These are phyloP conservation scores for Schrenkiella parvula DNA, from an alignment of 345 rosid species.

Conservation along the genomic window DNA sequence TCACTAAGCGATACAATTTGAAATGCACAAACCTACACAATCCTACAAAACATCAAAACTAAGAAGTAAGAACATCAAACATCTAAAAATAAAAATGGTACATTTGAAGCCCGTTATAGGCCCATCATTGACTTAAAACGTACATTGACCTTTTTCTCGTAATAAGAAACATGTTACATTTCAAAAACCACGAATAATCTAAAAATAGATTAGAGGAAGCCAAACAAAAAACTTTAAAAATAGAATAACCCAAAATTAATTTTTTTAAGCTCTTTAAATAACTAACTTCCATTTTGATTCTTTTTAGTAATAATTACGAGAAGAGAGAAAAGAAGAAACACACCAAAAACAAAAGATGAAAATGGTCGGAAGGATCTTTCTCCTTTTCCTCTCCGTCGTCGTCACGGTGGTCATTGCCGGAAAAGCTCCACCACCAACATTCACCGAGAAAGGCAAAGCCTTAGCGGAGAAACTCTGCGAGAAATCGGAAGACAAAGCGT, in stretches of 20 bases:
- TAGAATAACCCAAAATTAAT: slow-evolving; percentile 25
- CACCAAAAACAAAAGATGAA: not conserved
- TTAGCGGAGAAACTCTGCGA: slow-evolving; percentile 39
- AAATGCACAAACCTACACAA: too few species aligned
- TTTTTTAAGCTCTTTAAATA: slow-evolving; percentile 12
- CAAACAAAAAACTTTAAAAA: not conserved
- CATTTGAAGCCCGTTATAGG: not conserved
- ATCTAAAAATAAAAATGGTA: not conserved
- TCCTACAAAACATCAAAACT: not conserved
- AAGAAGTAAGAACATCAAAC: not conserved
- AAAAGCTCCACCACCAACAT: slow-evolving; percentile 30
- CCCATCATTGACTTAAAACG: not conserved
- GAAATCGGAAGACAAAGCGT: slow-evolving; percentile 32
- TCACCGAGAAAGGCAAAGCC: slow-evolving; percentile 33
- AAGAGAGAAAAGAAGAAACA: slow-evolving; percentile 4
- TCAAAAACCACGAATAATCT: slow-evolving; percentile 1
- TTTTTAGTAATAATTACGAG: slow-evolving; percentile 4
- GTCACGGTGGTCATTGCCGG: slow-evolving; percentile 27
- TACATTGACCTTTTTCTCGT: slow-evolving; percentile 19
- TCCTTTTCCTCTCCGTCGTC: slow-evolving; percentile 20
- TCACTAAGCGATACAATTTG: too few species aligned
- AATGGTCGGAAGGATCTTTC: slow-evolving; percentile 28
- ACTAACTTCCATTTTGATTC: not conserved
- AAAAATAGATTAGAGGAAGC: not conserved
- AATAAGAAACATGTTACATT: not conserved